Evolutionary conservation across 306 rosid species (phyloP).

Genomic region (Biancaea sappan): DNA sequence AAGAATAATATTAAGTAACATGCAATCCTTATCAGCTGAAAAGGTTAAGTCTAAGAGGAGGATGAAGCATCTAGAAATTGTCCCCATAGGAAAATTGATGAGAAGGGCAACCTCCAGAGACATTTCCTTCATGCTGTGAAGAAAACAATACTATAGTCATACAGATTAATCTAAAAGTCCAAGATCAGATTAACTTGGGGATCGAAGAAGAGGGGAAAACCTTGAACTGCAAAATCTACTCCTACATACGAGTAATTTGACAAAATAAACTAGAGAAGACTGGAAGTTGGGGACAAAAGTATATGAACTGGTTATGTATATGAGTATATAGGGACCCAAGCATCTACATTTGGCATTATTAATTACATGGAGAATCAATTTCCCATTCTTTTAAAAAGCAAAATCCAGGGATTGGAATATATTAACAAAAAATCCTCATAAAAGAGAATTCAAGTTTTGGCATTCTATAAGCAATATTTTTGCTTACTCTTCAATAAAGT

Average conservation of each 20-base stretch:
- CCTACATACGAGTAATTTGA: background rate
- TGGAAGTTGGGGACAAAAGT: background rate
- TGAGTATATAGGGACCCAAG: background rate
- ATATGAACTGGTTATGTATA: background rate
- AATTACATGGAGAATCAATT: constrained; percentile 21
- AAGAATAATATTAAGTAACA: constrained; percentile 18
- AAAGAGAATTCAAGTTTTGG: background rate
- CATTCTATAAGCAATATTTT: background rate
- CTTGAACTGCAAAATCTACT: background rate
- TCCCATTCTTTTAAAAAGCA: background rate
- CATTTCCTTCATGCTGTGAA: constrained; percentile 22
- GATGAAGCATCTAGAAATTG: constrained; percentile 19
- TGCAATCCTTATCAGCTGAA: background rate
- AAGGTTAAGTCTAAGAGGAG: background rate
- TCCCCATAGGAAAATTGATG: background rate
- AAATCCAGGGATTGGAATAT: constrained; percentile 26
- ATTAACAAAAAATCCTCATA: background rate
- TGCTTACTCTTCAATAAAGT: constrained; percentile 10
- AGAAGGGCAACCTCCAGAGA: constrained; percentile 21
- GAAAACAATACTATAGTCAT: constrained; percentile 2
- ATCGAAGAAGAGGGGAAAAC: background rate
- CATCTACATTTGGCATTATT: background rate
- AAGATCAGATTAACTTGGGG: background rate
- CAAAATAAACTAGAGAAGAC: background rate
- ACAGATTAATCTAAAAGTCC: constrained; percentile 1